These are phyloP conservation scores for Moricandia moricandioides DNA, from an alignment of 345 rosid genomes.

Conservation along the genomic window DNA sequence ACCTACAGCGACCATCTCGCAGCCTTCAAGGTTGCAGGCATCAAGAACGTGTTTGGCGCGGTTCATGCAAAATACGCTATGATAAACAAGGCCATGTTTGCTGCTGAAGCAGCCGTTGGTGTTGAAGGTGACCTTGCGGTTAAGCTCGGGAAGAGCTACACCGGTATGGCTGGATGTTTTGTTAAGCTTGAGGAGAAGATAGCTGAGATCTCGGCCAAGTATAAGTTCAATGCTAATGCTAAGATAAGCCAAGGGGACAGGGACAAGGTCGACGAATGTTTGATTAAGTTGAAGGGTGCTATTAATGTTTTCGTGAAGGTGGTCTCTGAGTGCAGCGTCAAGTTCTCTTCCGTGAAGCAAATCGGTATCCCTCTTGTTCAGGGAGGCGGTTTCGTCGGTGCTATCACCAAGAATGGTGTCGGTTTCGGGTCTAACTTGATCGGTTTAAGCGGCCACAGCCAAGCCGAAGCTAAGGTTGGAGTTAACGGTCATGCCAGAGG, in stretches of 20 bases:
- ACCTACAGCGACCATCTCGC: neutral
- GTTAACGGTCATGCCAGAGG: neutral
- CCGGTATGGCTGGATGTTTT: constrained; percentile 11
- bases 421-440: neutral
- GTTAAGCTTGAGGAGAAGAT: neutral
- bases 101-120: constrained; percentile 6
- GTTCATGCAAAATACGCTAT: neutral
- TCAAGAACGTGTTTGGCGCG: neutral
- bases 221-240: constrained; percentile 12
- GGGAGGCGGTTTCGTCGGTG: constrained; percentile 1
- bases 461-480: neutral
- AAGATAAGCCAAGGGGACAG: neutral
- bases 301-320: constrained; percentile 4
- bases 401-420: neutral
- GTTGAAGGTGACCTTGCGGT: neutral
- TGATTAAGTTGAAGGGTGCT: constrained; percentile 12
- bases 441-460: neutral
- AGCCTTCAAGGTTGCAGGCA: neutral
- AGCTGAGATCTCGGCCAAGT: neutral
- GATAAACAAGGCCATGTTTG: neutral
- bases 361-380: neutral
- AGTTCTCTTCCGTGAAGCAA: neutral
- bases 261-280: neutral
- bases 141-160: constrained; percentile 1
- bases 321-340: neutral